phyloP scores from a whole-genome alignment of 1,284 basidiomycete genomes.

The Malassezia globosa region DNA sequence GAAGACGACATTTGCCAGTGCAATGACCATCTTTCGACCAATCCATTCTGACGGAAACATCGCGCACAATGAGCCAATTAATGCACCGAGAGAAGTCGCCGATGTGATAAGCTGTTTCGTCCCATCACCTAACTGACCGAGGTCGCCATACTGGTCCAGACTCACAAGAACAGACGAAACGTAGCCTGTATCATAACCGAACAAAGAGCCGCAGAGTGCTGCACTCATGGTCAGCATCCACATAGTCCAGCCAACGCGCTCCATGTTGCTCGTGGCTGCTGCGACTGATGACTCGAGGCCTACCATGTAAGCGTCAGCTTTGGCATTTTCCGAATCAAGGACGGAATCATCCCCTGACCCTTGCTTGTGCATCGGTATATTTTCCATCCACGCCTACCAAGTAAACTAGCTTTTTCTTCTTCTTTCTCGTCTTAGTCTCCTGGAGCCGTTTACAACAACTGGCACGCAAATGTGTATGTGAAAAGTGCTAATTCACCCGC shows the following conservation, averaged over 20 bases:
- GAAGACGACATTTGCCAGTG: constrained; percentile 20
- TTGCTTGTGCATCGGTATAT: too few species aligned
- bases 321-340: background rate
- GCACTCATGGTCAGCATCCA: constrained; percentile 19
- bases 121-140: constrained; percentile 11
- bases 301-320: background rate
- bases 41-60: constrained; percentile 15
- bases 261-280: constrained; percentile 1
- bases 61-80: constrained; percentile 16
- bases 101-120: constrained; percentile 17
- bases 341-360: constrained; percentile 2
- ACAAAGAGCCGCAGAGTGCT: constrained; percentile 18
- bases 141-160: constrained; percentile 9
- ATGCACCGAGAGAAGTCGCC: constrained; percentile 17
- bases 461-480: too few species aligned
- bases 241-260: constrained; percentile 13
- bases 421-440: too few species aligned
- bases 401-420: too few species aligned
- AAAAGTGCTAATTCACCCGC: too few species aligned
- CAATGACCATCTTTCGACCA: constrained; percentile 19
- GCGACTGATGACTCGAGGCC: background rate
- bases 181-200: constrained; percentile 21
- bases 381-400: too few species aligned
- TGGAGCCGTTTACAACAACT: too few species aligned
- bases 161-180: constrained; percentile 18